Conservation (phyloP, 2,329 filamentous ascomycete genomes). For the Nectriaceae sp. region DNA sequence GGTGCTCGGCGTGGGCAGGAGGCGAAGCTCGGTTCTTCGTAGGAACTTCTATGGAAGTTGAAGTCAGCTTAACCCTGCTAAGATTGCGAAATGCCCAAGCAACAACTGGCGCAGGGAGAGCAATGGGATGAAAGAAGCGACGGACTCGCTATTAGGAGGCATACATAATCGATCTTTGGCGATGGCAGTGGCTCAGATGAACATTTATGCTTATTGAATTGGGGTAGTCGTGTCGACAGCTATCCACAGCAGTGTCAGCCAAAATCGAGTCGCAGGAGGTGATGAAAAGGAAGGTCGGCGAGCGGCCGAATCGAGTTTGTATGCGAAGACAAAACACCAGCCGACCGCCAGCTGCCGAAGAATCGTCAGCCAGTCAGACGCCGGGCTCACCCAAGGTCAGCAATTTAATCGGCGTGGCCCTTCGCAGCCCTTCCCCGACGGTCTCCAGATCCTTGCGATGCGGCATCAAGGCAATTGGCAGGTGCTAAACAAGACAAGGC, state of each 20-base stretch:
- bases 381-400: background rate
- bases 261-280: background rate
- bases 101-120: too few species aligned
- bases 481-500: slow-evolving; percentile 1
- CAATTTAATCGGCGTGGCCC: background rate
- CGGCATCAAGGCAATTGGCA: background rate
- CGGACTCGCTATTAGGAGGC: too few species aligned
- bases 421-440: background rate
- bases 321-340: background rate
- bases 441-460: background rate
- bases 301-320: background rate
- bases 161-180: too few species aligned
- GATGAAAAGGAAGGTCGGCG: background rate
- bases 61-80: too few species aligned
- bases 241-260: background rate
- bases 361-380: background rate
- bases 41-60: too few species aligned
- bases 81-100: too few species aligned
- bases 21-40: too few species aligned
- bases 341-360: background rate
- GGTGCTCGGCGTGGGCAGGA: too few species aligned
- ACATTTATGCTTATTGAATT: background rate
- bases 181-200: background rate
- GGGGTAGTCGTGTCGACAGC: background rate
- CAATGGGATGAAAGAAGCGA: slow-evolving; percentile 16